Evolutionary conservation across 331 rosid species (phyloP).

Genomic region (Phaseolus coccineus): DNA sequence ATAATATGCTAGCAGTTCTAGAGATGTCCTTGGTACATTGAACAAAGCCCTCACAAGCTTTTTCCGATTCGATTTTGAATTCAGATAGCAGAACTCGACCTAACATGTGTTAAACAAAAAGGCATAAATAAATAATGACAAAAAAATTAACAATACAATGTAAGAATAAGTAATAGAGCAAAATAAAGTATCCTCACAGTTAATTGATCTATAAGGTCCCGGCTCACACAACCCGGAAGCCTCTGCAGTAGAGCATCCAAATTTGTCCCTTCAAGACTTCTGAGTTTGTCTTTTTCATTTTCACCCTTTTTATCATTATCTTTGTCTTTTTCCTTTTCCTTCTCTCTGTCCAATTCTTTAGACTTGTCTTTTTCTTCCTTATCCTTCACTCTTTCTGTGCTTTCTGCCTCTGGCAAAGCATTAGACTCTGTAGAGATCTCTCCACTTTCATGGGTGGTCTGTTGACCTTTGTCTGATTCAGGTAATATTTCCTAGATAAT

Average conservation of each 20-base stretch:
- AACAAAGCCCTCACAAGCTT: conserved; percentile 96
- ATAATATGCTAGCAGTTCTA: conserved; percentile 89
- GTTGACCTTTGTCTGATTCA: conserved; percentile 82
- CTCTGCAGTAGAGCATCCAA: conserved; percentile 97
- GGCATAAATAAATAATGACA: conserved; percentile 29
- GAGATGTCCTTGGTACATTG: conserved; percentile 96
- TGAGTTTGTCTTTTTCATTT: conserved; percentile 88
- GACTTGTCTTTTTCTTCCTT: conserved; percentile 84
- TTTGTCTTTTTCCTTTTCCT: conserved; percentile 71
- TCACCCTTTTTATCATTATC: conserved; percentile 81
- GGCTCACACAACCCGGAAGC: conserved; percentile 99
- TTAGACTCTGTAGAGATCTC: conserved; percentile 65
- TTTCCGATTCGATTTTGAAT: conserved; percentile 89
- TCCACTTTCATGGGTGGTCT: conserved; percentile 58
- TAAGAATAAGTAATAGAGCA: conserved; percentile 27
- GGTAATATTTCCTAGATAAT: conserved; percentile 64
- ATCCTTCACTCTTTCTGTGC: conserved; percentile 69
- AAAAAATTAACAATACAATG: conserved; percentile 26
- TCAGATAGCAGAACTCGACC: conserved; percentile 98
- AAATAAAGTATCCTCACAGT: conserved; percentile 66
- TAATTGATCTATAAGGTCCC: conserved; percentile 97
- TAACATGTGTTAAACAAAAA: conserved; percentile 44
- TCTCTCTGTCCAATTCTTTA: conserved; percentile 85
- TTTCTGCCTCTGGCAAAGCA: conserved; percentile 69
- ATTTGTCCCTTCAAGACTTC: conserved; percentile 87